Percentiles rank a stretch among this genome's conserved stretches.
Evolutionary conservation across 179 eudicot species (phyloP).

Genomic region (Drosera spatulata): DNA sequence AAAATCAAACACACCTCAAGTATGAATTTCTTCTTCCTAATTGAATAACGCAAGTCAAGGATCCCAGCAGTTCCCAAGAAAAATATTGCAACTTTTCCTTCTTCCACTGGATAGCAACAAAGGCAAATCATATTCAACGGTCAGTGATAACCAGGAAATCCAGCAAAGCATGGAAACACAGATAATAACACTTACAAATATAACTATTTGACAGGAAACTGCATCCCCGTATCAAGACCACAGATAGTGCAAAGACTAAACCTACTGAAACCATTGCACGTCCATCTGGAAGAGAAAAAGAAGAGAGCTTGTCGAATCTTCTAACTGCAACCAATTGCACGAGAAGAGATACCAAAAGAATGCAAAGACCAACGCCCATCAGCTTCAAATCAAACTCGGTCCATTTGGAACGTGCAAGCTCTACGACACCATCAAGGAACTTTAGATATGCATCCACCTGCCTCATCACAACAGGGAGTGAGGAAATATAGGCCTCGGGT

Average conservation of each 20-base stretch:
- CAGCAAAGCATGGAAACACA: neutral
- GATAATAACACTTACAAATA: constrained; percentile 56
- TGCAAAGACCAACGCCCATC: constrained; percentile 63
- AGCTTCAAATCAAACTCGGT: constrained; percentile 74
- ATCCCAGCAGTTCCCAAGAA: constrained; percentile 71
- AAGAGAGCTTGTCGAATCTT: constrained; percentile 31
- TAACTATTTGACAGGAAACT: constrained; percentile 91
- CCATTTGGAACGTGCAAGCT: constrained; percentile 93
- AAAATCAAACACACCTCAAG: constrained; percentile 44
- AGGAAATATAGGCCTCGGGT: constrained; percentile 24
- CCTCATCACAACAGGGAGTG: constrained; percentile 31
- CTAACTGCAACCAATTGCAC: constrained; percentile 45
- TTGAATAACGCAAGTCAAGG: constrained; percentile 48
- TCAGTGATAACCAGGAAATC: neutral
- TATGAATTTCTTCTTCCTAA: constrained; percentile 38
- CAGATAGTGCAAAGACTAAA: constrained; percentile 32
- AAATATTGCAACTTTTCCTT: constrained; percentile 80
- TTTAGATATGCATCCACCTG: constrained; percentile 56
- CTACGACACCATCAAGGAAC: constrained; percentile 68
- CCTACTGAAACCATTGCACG: constrained; percentile 25
- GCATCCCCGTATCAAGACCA: constrained; percentile 57
- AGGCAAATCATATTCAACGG: neutral
- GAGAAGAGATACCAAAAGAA: constrained; percentile 51
- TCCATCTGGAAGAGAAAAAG: constrained; percentile 16
- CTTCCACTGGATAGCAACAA: constrained; percentile 57